These are phyloP conservation scores for Strobilomyces echinocephalus DNA, from an alignment of 768 basidiomycete species.

Conservation along the genomic window DNA sequence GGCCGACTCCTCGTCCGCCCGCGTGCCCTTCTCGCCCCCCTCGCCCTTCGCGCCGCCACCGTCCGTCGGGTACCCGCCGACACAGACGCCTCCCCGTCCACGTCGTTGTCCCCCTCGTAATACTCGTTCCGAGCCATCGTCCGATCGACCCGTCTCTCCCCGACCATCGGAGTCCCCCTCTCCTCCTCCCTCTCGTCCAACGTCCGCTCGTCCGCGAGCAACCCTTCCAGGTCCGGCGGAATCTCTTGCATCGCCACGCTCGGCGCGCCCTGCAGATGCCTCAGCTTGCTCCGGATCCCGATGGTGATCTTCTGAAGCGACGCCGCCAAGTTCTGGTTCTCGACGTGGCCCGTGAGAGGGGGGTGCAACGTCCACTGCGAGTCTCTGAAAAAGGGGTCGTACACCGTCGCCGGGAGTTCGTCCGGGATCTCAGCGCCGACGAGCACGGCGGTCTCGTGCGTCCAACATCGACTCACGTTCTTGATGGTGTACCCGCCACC, in stretches of 20 bases:
- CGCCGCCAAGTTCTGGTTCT: constrained; percentile 84
- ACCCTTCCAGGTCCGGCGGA: constrained; percentile 81
- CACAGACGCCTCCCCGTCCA: constrained; percentile 45
- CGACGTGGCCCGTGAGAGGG: constrained; percentile 83
- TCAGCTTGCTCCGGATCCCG: constrained; percentile 78
- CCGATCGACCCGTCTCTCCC: constrained; percentile 48
- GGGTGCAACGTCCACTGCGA: constrained; percentile 92
- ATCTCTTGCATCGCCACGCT: constrained; percentile 96
- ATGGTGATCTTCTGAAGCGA: constrained; percentile 85
- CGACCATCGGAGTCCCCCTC: constrained; percentile 48
- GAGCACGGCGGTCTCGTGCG: constrained; percentile 93
- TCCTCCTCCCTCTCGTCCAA: constrained; percentile 72
- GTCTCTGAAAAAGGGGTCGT: constrained; percentile 90
- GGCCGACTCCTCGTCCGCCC: constrained; percentile 34
- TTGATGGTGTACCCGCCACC: constrained; percentile 95
- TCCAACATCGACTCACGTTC: constrained; percentile 98
- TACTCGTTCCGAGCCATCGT: constrained; percentile 60
- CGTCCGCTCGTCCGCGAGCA: constrained; percentile 66
- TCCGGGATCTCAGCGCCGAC: constrained; percentile 81
- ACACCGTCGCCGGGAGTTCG: constrained; percentile 82
- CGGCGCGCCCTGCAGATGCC: constrained; percentile 94
- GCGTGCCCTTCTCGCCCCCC: constrained; percentile 26
- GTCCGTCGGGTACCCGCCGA: constrained; percentile 16
- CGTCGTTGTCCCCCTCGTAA: constrained; percentile 69
- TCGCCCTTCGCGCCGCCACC: constrained; percentile 9